Base-by-base conservation (phyloP, 2,329 filamentous ascomycete species). In the Phialophora macrospora region DNA sequence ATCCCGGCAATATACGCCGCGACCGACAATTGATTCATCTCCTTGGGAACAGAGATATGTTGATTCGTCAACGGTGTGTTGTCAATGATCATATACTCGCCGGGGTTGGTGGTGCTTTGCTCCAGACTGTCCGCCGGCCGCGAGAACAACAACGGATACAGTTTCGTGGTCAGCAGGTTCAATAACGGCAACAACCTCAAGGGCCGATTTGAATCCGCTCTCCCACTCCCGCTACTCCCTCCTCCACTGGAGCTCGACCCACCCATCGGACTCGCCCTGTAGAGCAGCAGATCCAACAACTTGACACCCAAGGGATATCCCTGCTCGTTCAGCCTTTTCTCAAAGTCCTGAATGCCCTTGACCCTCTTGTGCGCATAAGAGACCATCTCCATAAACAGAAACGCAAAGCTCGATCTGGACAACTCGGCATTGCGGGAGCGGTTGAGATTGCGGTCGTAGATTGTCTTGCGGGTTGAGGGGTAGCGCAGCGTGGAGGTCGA, bases 41-140 rank as follows among this genome's bases (percentile, higher is more conserved):
- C 95, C 74, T 90, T 90, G 17, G 95, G 95, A 60, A 98, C 90
- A 73, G 88, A 92, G 75, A 99, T 90, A 80, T 95, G 98, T 68
- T 90, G 89, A 79, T 97, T 98, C 46, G 98, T 94, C 58, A 98
- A 84, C 24, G 95, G 95, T 77, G 98, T 95, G 80, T 99, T 98
- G 80, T 99, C 95, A 73, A 93, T 92, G 73, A 99, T 95, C 94
- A 99, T 98, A 83, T 98, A 99, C 82, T 98, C 94, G 73, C 95
- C 92, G 8, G 92, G 89, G 60, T 93, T 94, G 74, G 91, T 89
- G 61, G 88, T 88, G 65, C 88, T 92, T 80, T 95, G 93, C 81
- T 99, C 95, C 65, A 99, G 88, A 20, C 92, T 90, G 80, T 98
- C 94, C 30, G 95, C 95, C 63, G 93, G 89, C 1, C 94, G 90